Evolutionary conservation across 202 grass and related monocot species (phyloP).

Genomic region (Eragrostis tef): DNA sequence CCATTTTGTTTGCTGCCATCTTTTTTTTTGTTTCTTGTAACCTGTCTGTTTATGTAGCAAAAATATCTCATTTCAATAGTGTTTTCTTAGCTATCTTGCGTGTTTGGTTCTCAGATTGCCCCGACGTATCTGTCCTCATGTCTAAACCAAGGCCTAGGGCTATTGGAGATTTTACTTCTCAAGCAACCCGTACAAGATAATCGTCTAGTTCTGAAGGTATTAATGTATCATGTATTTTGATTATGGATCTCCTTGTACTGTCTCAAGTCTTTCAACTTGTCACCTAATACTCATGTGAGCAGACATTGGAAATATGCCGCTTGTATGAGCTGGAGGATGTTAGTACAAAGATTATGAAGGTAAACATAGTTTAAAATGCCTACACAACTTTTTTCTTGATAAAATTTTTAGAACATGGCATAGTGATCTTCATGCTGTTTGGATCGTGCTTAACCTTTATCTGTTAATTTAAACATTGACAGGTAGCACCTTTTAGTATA

Average conservation of each 20-base stretch:
- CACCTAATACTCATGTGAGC: conserved; percentile 44
- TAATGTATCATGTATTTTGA: conserved; percentile 66
- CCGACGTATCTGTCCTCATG: conserved; percentile 90
- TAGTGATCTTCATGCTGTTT: conserved; percentile 32
- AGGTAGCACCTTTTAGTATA: conserved; percentile 2
- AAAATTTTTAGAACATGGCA: neutral
- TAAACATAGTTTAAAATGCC: conserved; percentile 48
- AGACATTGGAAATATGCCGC: conserved; percentile 94
- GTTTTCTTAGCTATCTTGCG: conserved; percentile 29
- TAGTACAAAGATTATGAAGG: conserved; percentile 85
- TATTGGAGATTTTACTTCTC: conserved; percentile 90
- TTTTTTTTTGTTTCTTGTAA: neutral
- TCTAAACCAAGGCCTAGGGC: conserved; percentile 81
- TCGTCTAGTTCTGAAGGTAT: conserved; percentile 77
- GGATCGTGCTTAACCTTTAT: conserved; percentile 35
- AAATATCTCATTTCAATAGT: conserved; percentile 15
- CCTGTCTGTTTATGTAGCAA: conserved; percentile 28
- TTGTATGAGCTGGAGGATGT: conserved; percentile 84
- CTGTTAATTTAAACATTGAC: neutral
- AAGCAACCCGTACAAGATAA: conserved; percentile 84
- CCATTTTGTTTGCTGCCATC: conserved; percentile 11
- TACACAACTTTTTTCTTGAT: conserved; percentile 13
- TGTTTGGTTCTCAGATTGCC: conserved; percentile 76
- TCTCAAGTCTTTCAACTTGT: conserved; percentile 7
- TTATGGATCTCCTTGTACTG: conserved; percentile 18